Base-by-base conservation (phyloP, 2,329 filamentous ascomycete species). In the Colletotrichum orbiculare region DNA sequence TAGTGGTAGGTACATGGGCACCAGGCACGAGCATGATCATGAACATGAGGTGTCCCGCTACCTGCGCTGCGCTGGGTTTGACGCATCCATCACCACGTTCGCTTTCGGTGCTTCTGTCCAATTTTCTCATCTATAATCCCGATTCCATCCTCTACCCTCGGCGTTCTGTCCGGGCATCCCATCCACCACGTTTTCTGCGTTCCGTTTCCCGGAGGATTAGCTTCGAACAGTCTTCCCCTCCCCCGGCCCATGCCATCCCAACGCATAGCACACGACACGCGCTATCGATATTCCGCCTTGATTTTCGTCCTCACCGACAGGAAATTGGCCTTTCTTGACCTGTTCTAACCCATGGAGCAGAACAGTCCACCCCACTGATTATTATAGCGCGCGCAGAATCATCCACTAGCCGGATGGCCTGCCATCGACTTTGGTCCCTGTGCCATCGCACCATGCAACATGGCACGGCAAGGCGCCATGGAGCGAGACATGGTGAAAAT, bases 301-400 rank as follows among this genome's bases (percentile, higher is more conserved):
- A 49, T 58, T 58, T 48, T 33, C 37, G 13, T 25, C 46, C 25
- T 58, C 55, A 43, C 55, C 55, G 55, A 58, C 55, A 58, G 25
- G 38, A 58, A 50, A 37, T 42, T 58, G 46, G n/a, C 46, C 55
- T 57, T 57, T 46, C 15, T 33, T 1, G 25, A 25, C 25, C 4
- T 5, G 25, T 25, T 25, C 25, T 5, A 25, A 25, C 25, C 54
- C 54, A 56, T 41, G 54, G 43, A n/a, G n/a, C 15, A 39, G 5
- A 41, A 48, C 43, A n/a, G 11, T 39, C 43, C 8, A 46, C 17
- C 43, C 43, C 43, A 42, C 54, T 45, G 41, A 35, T 33, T 6
- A 34, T 6, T n/a, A 49, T 48, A 43, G 45, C 45, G 46, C 45
- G 17, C 37, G 17, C 5, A 11, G 12, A 17, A 55, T 37, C 41